Percentiles rank a stretch among this genome's conserved stretches.
Evolutionary conservation across 805 yeast species (phyloP).

Genomic region (Candida michaelii): DNA sequence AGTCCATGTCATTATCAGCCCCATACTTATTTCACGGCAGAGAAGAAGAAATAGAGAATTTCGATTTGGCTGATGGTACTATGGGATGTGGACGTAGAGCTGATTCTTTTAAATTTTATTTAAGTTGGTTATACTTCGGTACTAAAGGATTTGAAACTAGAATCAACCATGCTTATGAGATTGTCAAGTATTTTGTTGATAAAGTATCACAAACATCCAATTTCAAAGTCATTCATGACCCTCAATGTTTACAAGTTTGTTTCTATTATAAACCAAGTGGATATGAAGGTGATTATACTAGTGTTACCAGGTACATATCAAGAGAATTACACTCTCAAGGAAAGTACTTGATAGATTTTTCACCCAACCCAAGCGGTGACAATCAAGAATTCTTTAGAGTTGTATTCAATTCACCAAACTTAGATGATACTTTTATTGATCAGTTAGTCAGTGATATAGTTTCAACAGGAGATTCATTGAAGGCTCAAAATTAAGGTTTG

Average conservation of each 20-base stretch:
- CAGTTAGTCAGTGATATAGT: constrained; percentile 35
- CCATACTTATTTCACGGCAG: constrained; percentile 75
- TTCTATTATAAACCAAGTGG: constrained; percentile 61
- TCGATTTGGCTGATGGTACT: constrained; percentile 83
- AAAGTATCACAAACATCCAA: constrained; percentile 37
- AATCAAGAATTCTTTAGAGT: constrained; percentile 74
- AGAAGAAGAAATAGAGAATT: constrained; percentile 51
- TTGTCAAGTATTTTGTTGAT: constrained; percentile 61
- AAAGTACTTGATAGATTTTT: constrained; percentile 73
- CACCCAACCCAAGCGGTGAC: constrained; percentile 59
- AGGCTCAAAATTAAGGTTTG: too few species aligned
- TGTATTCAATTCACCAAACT: constrained; percentile 72
- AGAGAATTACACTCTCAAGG: constrained; percentile 58
- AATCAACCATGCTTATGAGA: constrained; percentile 69
- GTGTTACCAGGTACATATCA: constrained; percentile 61
- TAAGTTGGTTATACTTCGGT: constrained; percentile 84
- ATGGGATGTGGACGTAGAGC: constrained; percentile 91
- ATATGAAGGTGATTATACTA: constrained; percentile 44
- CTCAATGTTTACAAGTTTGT: constrained; percentile 83
- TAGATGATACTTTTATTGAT: constrained; percentile 34
- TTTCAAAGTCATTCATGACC: constrained; percentile 55
- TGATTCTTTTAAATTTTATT: constrained; percentile 73
- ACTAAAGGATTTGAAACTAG: constrained; percentile 60
- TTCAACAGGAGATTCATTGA: constrained; percentile 22
- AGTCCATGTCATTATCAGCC: constrained; percentile 73